Evolutionary conservation across 2,329 filamentous ascomycete species (phyloP).

Genomic region (Lecanicillium sp.): DNA sequence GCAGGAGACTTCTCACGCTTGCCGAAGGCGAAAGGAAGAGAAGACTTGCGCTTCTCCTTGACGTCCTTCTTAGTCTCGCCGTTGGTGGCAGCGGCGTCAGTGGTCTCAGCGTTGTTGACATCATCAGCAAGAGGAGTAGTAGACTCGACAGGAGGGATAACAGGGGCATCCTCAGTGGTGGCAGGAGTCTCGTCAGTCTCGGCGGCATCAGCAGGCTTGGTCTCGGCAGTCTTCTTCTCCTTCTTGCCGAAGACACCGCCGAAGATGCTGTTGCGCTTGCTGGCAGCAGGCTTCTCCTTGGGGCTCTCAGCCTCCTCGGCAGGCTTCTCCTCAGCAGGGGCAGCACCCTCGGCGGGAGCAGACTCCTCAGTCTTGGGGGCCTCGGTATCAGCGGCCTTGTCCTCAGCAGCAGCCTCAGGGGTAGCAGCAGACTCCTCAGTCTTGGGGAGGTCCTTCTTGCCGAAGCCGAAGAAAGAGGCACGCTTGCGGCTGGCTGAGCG

Average conservation of each 20-base stretch:
- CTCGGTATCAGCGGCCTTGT: conserved; percentile 22
- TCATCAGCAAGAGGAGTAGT: conserved; percentile 48
- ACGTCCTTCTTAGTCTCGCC: conserved; percentile 50
- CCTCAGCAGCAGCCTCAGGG: conserved; percentile 26
- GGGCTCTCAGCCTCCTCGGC: conserved; percentile 25
- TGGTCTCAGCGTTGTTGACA: conserved; percentile 38
- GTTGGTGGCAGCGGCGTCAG: conserved; percentile 30
- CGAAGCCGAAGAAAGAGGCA: conserved; percentile 54
- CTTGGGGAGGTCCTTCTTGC: conserved; percentile 44
- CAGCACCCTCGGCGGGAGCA: conserved; percentile 19
- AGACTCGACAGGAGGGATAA: conserved; percentile 51
- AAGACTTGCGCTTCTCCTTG: conserved; percentile 80
- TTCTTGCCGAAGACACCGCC: conserved; percentile 42
- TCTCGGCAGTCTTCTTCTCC: conserved; percentile 50
- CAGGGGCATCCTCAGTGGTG: conserved; percentile 45
- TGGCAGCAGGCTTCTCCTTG: conserved; percentile 40
- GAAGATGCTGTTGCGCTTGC: conserved; percentile 51
- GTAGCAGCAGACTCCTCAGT: conserved; percentile 24
- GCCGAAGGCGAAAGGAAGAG: conserved; percentile 64
- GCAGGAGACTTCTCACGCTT: conserved; percentile 61
- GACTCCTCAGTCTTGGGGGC: conserved; percentile 26
- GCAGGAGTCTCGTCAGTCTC: conserved; percentile 31
- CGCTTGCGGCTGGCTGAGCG: conserved; percentile 60
- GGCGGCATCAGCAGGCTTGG: conserved; percentile 32
- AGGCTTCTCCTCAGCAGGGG: conserved; percentile 30